These are phyloP conservation scores for Kwoniella mangroviensis DNA, from an alignment of 768 basidiomycete genomes.

Conservation along the genomic window DNA sequence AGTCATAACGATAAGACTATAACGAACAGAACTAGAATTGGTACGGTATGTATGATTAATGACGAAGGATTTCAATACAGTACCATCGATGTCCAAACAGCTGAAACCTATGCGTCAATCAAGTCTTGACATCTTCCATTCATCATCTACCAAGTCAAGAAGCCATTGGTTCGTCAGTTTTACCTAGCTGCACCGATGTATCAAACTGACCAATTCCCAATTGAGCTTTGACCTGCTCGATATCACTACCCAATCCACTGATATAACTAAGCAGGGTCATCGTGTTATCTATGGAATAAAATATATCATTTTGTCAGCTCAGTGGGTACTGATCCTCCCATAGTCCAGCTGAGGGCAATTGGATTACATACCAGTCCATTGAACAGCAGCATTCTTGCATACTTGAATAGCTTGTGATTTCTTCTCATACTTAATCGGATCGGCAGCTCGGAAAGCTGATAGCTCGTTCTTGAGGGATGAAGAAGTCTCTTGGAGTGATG, in stretches of 20 bases:
- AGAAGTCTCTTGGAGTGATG: constrained; percentile 63
- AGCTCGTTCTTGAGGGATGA: constrained; percentile 70
- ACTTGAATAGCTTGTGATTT: constrained; percentile 72
- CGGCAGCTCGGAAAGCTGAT: constrained; percentile 76
- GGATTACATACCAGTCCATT: constrained; percentile 81
- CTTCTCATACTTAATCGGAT: constrained; percentile 79
- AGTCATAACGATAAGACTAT: too few relatives aligned
- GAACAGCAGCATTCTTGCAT: constrained; percentile 78
- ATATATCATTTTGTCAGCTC: constrained; percentile 5
- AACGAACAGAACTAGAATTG: too few relatives aligned
- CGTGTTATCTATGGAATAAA: constrained; percentile 33
- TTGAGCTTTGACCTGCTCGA: constrained; percentile 19
- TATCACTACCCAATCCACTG: constrained; percentile 22
- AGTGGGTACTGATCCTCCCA: too few relatives aligned
- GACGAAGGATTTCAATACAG: too few relatives aligned
- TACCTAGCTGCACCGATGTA: too few relatives aligned
- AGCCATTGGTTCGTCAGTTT: too few relatives aligned
- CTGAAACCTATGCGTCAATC: background rate
- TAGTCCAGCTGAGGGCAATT: too few relatives aligned
- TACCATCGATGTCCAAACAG: too few relatives aligned
- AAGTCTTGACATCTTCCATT: constrained; percentile 39
- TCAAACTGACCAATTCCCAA: constrained; percentile 40
- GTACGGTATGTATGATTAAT: too few relatives aligned
- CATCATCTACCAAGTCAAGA: constrained; percentile 24
- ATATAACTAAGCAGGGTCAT: constrained; percentile 35